Base-by-base conservation (phyloP, 805 yeast genomes). In the Metschnikowia gelsemii region DNA sequence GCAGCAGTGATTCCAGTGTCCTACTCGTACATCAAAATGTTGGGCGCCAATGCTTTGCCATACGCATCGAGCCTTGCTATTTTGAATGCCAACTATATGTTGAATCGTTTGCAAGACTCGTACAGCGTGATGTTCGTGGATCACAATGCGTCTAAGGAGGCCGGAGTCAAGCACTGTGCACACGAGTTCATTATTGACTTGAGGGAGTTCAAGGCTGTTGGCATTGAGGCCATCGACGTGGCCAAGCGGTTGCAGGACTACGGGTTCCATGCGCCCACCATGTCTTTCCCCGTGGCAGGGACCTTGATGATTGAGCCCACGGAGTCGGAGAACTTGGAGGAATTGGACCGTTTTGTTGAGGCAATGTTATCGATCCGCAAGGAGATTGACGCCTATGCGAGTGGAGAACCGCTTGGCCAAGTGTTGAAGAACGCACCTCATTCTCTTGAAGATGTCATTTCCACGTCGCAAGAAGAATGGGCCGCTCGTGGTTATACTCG, bases 301-400 rank as follows among this genome's bases (percentile, higher is more conserved):
- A 93, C 99, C 2, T 75, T 93, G 55, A 93, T 93, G 99, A 80
- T 93, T 49, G 99, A 93, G 70, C 99, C 99, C 45, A 93, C 99
- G 3, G 99, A 93, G 68, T 83, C 93, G 14, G 99, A 93, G 68
- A 80, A 88, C 58, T 67, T 84, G 57, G 86, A 75, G 42, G 99
- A 93, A 68, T 73, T 93, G 47, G 91, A 93, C 65, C 77, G 97
- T 57, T 91, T 93, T 66, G 82, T 89, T 42, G 89, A 88, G 50
- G 79, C 98, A 1, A 75, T 93, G 74, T 79, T 93, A 46, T 64
- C 87, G 3, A 93, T 93, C 47, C 81, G 90, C 59, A 62, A 68
- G 41, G 99, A 93, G 67, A 90, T 93, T 53, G 81, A 77, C 36
- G 84, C 80, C 8, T 79, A 81, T 41, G 80, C 84, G 45, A 70